Percentiles rank a stretch among this genome's conserved stretches.
Conservation (phyloP, 306 rosid species). For the Vicia sativa region DNA sequence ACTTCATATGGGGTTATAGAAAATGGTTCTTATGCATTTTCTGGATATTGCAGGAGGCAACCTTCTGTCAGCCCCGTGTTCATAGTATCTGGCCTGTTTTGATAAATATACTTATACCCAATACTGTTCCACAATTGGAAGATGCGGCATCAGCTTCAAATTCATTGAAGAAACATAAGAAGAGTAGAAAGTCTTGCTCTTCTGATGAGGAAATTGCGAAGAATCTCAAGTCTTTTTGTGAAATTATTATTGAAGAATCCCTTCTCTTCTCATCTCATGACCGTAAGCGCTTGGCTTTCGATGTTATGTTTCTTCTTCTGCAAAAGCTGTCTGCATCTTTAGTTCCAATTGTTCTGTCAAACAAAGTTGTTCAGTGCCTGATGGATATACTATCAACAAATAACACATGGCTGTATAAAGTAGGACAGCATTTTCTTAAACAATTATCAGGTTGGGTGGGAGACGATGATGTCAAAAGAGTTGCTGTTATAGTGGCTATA, state of each 20-base stretch:
- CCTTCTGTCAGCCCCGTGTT: constrained; percentile 93
- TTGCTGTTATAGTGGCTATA: constrained; percentile 79
- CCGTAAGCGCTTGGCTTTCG: constrained; percentile 89
- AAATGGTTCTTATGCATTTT: constrained; percentile 22
- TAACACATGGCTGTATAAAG: constrained; percentile 85
- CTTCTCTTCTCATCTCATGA: constrained; percentile 97
- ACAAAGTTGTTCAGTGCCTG: constrained; percentile 89
- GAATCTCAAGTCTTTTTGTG: constrained; percentile 67
- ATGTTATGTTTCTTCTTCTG: constrained; percentile 72
- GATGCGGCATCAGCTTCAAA: constrained; percentile 67
- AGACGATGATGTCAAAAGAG: constrained; percentile 79
- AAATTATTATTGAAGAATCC: constrained; percentile 80
- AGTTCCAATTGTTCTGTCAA: constrained; percentile 64
- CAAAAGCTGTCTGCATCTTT: constrained; percentile 81
- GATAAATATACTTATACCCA: constrained; percentile 69
- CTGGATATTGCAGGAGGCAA: constrained; percentile 76
- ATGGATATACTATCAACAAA: constrained; percentile 77
- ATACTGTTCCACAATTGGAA: constrained; percentile 63
- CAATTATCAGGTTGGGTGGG: constrained; percentile 75
- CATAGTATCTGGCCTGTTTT: constrained; percentile 89
- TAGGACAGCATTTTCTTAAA: constrained; percentile 72
- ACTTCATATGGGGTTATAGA: constrained; percentile 18
- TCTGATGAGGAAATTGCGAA: constrained; percentile 78
- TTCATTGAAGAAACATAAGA: constrained; percentile 83
- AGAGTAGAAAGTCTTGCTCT: constrained; percentile 72